phyloP scores from a whole-genome alignment of 495 filamentous ascomycete species.

The Staphylotrichum tortipilum region DNA sequence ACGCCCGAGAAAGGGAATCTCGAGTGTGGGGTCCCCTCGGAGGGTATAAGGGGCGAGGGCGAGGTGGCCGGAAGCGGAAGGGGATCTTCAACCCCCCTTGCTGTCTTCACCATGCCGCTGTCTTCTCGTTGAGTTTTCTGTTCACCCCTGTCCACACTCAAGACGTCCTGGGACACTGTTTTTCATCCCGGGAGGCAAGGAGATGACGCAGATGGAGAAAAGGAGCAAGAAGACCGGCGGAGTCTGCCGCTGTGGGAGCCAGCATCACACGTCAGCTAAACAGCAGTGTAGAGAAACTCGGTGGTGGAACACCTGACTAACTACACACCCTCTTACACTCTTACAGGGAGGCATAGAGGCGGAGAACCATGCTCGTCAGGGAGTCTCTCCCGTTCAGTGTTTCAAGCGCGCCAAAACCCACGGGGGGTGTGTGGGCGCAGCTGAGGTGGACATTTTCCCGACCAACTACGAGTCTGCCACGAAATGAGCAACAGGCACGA shows the following conservation, averaged over 20 bases:
- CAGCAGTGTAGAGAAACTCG: neutral
- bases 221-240: neutral
- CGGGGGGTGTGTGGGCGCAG: no score
- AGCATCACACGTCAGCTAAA: neutral
- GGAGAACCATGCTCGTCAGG: neutral
- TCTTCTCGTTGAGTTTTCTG: neutral
- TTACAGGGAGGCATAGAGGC: neutral
- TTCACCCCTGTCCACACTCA: neutral
- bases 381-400: neutral
- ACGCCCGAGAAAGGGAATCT: neutral
- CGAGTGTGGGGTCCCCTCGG: neutral
- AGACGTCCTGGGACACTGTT: neutral
- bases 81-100: constrained; percentile 9
- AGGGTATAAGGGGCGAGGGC: neutral
- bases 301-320: neutral
- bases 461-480: no score
- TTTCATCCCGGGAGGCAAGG: neutral
- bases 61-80: constrained; percentile 9
- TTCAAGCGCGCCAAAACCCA: constrained; percentile 10
- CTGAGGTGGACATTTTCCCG: no score
- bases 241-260: neutral
- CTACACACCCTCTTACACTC: no score
- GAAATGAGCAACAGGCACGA: no score
- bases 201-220: neutral
- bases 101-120: neutral